Evolutionary conservation across 768 basidiomycete species (phyloP), one percentile per base, ranked within the genome.

Genomic region (Phaeotremella fagi): DNA sequence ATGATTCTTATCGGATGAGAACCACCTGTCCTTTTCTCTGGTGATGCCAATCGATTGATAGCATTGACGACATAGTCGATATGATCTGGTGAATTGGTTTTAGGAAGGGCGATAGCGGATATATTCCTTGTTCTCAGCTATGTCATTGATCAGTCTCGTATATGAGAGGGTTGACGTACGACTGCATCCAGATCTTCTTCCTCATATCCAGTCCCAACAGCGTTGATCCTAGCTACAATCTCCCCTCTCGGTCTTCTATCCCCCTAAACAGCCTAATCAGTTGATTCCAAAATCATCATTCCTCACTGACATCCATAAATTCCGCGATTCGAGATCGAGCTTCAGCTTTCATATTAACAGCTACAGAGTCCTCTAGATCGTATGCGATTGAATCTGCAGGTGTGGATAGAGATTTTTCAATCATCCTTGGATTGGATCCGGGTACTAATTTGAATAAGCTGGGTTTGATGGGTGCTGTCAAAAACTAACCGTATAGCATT

Each of bases 351-450:
- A 72, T 61, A 3, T 77, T 76, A 3, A 85, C 85, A 3, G 88
- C 77, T 0, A 92, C 82, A 55, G 86, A 86, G 71, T 94, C 90
- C 71, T 92, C 90, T 12, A 94, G 78, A 76, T 94, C 90, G 64
- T 90, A 91, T 23, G 90, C 85, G 29, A 90, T 77, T 37, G 85
- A 79, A 55, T 94, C 90, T 1, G 88, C 83, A 1, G 75, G 69
- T 14, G 79, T 77, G 9, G 65, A 72, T 41, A 87, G 77, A 0
- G 87, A 87, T 69, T 90, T 92, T 60, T 83, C 77, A 28, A 94
- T 82, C 85, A 90, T 89, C 36, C 82, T 80, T 29, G 85, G 82
- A 12, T 84, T 85, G 1, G 88, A 85, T 4, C 84, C 80, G 2
- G 90, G 90, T 3, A 94, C 90, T 83, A 33, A 25, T 7, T 14